phyloP scores from a whole-genome alignment of 768 basidiomycete species.

The Mycena kentingensis region DNA sequence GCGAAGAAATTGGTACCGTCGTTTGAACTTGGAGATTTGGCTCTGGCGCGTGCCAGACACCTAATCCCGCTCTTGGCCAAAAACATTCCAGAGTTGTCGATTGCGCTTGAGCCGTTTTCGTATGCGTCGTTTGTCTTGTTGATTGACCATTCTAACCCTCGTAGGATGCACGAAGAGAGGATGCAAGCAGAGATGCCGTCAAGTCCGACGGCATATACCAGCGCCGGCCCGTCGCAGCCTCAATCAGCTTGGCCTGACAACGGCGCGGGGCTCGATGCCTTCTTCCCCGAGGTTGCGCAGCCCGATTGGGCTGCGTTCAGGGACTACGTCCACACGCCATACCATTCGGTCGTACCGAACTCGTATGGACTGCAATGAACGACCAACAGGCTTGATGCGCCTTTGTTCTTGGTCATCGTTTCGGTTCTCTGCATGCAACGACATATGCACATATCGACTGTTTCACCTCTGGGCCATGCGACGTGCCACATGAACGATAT shows the following conservation, averaged over 20 bases:
- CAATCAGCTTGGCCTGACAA: conserved; percentile 20
- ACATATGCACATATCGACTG: no score
- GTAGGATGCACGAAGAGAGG: conserved; percentile 1
- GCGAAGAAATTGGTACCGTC: conserved; percentile 17
- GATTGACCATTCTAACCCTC: neutral
- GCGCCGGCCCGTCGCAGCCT: neutral
- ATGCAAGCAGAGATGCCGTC: conserved; percentile 1
- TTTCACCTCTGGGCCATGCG: no score
- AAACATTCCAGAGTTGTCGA: conserved; percentile 19
- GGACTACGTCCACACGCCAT: conserved; percentile 22
- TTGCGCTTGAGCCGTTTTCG: conserved; percentile 21
- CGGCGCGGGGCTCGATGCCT: conserved; percentile 15
- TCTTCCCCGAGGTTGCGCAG: conserved; percentile 23
- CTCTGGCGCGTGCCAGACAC: conserved; percentile 18
- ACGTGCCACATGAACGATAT: no score
- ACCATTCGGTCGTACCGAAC: conserved; percentile 8
- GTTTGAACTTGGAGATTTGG: conserved; percentile 21
- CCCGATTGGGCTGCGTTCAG: conserved; percentile 23
- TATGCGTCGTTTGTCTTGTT: neutral
- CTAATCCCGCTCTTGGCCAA: conserved; percentile 22
- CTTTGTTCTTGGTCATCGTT: no score
- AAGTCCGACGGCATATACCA: neutral
- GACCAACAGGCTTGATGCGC: no score
- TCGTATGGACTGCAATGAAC: conserved; percentile 20
- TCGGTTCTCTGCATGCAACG: no score